phyloP scores from a whole-genome alignment of 768 basidiomycete genomes.

The Asterophora parasitica region DNA sequence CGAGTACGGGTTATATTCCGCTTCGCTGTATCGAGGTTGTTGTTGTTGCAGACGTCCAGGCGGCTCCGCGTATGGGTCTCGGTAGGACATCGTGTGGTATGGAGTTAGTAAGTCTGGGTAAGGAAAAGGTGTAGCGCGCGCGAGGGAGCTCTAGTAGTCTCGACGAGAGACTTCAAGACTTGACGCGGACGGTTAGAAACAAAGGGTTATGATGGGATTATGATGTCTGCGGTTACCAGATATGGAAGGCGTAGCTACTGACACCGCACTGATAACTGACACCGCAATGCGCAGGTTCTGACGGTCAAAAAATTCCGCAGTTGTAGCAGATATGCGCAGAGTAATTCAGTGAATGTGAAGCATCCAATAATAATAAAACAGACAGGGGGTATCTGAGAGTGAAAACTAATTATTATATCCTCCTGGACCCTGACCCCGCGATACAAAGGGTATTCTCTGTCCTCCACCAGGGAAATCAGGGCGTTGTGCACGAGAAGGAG shows the following conservation, averaged over 20 bases:
- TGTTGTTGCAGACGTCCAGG: slow-evolving; percentile 21
- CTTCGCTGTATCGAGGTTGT: slow-evolving; percentile 29
- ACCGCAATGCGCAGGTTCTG: not conserved
- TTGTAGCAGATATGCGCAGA: no score
- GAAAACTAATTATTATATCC: slow-evolving; percentile 11
- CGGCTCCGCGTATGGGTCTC: slow-evolving; percentile 46
- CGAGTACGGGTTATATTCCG: slow-evolving; percentile 44
- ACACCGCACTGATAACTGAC: not conserved
- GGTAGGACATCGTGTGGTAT: slow-evolving; percentile 41
- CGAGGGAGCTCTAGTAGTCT: not conserved
- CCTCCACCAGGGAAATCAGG: slow-evolving; percentile 22
- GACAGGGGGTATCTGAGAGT: not conserved
- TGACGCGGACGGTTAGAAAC: no score
- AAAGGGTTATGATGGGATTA: not conserved
- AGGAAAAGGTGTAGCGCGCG: not conserved
- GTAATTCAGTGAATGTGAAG: not conserved
- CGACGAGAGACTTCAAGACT: slow-evolving; percentile 1
- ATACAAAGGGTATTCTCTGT: slow-evolving; percentile 55
- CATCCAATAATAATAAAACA: not conserved
- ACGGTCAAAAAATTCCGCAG: not conserved
- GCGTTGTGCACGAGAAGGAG: slow-evolving; percentile 22
- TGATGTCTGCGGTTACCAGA: slow-evolving; percentile 6
- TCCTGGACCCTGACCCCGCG: slow-evolving; percentile 15
- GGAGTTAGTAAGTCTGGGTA: not conserved
- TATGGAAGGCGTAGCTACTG: slow-evolving; percentile 6